Evolutionary conservation across 2,329 filamentous ascomycete species (phyloP).

Genomic region (Diaporthe amygdali): DNA sequence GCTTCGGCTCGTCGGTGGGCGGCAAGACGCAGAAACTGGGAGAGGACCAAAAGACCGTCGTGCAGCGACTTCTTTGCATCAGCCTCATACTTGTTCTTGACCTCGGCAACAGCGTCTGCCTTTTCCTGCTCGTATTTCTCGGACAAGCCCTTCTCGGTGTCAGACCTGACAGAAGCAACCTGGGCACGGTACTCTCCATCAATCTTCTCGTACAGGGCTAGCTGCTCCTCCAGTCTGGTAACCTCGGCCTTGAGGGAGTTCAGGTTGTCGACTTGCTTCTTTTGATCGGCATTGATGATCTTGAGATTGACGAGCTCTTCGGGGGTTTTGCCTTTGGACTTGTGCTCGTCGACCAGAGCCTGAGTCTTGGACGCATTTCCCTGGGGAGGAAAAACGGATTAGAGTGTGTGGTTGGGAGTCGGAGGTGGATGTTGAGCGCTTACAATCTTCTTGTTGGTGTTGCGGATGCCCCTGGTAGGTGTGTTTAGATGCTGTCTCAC

Average conservation of each 20-base stretch:
- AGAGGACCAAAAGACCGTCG: conserved; percentile 71
- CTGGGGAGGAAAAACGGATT: conserved; percentile 43
- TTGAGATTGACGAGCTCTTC: conserved; percentile 74
- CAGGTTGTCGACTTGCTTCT: conserved; percentile 78
- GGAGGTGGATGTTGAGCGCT: conserved; percentile 41
- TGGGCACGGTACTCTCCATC: conserved; percentile 73
- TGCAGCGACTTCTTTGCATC: conserved; percentile 63
- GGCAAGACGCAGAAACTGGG: conserved; percentile 81
- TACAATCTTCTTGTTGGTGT: conserved; percentile 93
- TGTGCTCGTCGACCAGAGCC: conserved; percentile 70
- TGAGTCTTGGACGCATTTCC: conserved; percentile 76
- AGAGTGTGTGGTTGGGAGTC: conserved; percentile 1
- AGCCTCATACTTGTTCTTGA: conserved; percentile 59
- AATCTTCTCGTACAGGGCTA: conserved; percentile 76
- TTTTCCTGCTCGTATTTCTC: conserved; percentile 60
- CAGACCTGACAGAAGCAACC: conserved; percentile 62
- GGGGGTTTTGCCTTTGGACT: conserved; percentile 69
- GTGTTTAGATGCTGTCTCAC: neutral
- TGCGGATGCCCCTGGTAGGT: conserved; percentile 77
- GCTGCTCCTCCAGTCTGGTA: conserved; percentile 74
- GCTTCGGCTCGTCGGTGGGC: conserved; percentile 77
- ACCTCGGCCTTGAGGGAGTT: conserved; percentile 73
- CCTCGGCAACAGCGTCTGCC: conserved; percentile 56
- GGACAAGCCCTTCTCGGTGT: conserved; percentile 61
- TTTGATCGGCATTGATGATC: conserved; percentile 83